Base-by-base conservation (phyloP, 768 basidiomycete species). In the Leccinum rimulosum region DNA sequence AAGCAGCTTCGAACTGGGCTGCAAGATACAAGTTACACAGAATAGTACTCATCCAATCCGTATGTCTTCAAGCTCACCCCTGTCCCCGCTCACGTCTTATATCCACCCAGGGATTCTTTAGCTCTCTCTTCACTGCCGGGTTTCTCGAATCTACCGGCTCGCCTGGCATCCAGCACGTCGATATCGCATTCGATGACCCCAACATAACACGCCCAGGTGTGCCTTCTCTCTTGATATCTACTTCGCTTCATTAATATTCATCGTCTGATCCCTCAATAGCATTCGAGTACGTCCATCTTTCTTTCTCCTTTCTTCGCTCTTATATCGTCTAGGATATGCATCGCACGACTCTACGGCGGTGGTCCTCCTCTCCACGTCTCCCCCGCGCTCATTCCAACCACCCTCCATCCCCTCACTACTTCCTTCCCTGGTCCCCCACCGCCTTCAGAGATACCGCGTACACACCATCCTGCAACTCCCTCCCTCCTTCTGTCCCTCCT, bases 121-220 rank as follows among this genome's bases (percentile, higher is more conserved):
- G 84, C 51, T 87, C 91, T 33, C 82, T 97, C 22, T 97, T 96
- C 74, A 91, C 89, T 1, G 82, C 85, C 2, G 91, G 88, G 4
- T 93, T 91, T 66, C 74, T 79, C 31, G 92, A 93, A 66, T 86
- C 88, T 1, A 66, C 70, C 8, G 64, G 22, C 62, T 65, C 50
- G 61, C 60, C 56, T 55, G 61, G 60, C 55, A 60, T 63, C 57
- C 83, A 87, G 54, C 81, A 86, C 60, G 82, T 95, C 52, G 79
- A 85, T 62, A 77, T 95, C 48, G 78, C 79, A 49, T 89, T 95
- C 62, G 87, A 93, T 68, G 94, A 95, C 69, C 82, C 77, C 15
- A 96, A 95, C 68, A 95, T 96, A 69, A 93, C 93, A 8, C 81
- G 93, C 64, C 83, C 91, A 70, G 91, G 91, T 91, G 45, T 65